Evolutionary conservation across 805 yeast genomes (phyloP), one percentile per base, ranked within the genome.

Genomic region (Torulaspora maleeae): DNA sequence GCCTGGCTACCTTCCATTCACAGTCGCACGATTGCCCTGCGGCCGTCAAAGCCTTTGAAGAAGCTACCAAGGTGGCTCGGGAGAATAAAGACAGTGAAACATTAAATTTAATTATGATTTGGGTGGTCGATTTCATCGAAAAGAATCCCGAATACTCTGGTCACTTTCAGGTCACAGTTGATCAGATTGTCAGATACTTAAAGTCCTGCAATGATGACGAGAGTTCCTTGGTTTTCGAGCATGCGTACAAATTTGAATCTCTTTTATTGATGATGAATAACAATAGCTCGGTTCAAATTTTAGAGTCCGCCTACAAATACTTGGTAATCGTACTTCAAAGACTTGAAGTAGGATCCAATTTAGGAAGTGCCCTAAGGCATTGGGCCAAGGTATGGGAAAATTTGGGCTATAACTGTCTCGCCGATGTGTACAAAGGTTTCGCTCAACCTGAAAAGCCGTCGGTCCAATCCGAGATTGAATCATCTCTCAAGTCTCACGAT

Each of bases 61-160:
- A 89, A 61, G 93, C 96, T 0, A 83, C 88, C 2, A 73, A 84
- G 5, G 88, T 89, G 2, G 96, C 96, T 0, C 70, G 96, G 53
- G 96, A 89, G 56, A 82, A 83, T 54, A 81, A 81, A 50, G 96
- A 90, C 61, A 73, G 78, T 44, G 71, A 74, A 11, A 86, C 95
- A 20, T 71, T 88, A 34, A 83, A 86, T 22, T 80, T 80, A 53
- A 74, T 88, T 12, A 68, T 88, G 40, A 74, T 87, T 8, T 84
- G 93, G 89, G 69, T 87, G 1, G 79, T 80, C 52, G 77, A 82
- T 50, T 86, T 83, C 54, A 72, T 86, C 56, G 79, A 78, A 48
- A 77, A 78, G 47, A 75, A 82, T 55, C 96, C 95, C 0, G 70
- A 75, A 39, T 58, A 80, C 48, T 59, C 70, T 10, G 75, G 75